phyloP scores from a whole-genome alignment of 371 early-diverging fungal species.

The Syncephalastrum racemosum region DNA sequence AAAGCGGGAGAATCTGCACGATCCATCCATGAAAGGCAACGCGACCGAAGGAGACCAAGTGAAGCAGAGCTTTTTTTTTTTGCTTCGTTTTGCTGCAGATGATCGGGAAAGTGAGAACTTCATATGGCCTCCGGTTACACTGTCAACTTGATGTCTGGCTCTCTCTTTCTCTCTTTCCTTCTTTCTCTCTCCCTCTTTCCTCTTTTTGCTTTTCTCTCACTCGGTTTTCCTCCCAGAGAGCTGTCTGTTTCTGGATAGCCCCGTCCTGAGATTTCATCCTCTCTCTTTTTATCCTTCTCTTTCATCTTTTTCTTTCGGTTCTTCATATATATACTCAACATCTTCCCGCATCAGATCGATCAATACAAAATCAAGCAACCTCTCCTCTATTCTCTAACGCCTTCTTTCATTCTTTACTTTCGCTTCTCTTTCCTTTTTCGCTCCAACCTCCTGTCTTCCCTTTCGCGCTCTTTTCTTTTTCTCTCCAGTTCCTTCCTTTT shows the following conservation, averaged over 20 bases:
- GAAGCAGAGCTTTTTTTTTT: no score
- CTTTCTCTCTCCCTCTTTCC: background rate
- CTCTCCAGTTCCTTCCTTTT: conserved; percentile 6
- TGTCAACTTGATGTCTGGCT: background rate
- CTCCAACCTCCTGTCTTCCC: conserved; percentile 8
- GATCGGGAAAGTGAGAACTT: conserved; percentile 5
- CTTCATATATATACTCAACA: background rate
- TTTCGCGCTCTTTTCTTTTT: conserved; percentile 11
- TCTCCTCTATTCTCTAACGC: background rate
- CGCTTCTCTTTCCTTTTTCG: conserved; percentile 8
- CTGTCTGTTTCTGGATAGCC: conserved; percentile 4
- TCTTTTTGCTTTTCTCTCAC: no score
- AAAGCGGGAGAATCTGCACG: no score
- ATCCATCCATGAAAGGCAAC: no score
- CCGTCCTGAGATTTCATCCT: conserved; percentile 12
- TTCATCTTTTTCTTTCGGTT: conserved; percentile 5
- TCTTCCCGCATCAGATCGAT: background rate
- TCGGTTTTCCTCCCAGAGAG: no score
- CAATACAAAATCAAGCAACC: no score
- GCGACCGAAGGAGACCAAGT: no score
- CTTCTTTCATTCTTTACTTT: conserved; percentile 13
- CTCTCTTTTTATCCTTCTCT: no score
- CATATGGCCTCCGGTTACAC: background rate
- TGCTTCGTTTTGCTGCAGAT: conserved; percentile 6
- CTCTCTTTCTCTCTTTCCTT: background rate